Percentiles rank a stretch among this genome's conserved stretches.
phyloP scores from a whole-genome alignment of 2,329 filamentous ascomycete species.

The Nemania sp. region DNA sequence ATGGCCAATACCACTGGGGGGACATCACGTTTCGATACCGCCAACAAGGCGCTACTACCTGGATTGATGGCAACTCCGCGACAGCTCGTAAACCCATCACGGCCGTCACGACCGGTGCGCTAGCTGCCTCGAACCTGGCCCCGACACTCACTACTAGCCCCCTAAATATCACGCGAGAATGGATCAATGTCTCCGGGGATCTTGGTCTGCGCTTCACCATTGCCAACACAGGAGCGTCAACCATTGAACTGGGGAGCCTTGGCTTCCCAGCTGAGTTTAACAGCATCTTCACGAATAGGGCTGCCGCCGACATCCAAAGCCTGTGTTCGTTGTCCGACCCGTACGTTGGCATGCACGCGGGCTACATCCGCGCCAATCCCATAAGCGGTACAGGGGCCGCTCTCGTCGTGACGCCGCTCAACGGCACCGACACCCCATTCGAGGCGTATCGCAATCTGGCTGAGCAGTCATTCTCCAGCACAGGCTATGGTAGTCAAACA shows the following conservation, averaged over 20 bases:
- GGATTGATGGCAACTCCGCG: constrained; percentile 63
- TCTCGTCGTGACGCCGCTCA: constrained; percentile 66
- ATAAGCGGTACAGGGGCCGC: constrained; percentile 64
- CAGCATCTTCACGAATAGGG: constrained; percentile 68
- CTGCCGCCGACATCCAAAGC: constrained; percentile 60
- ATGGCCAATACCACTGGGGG: constrained; percentile 69
- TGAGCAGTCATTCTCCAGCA: constrained; percentile 57
- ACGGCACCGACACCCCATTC: constrained; percentile 58
- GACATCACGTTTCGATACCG: constrained; percentile 69
- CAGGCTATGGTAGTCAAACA: constrained; percentile 63
- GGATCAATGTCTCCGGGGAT: constrained; percentile 62
- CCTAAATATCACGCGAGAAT: constrained; percentile 63
- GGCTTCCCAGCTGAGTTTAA: constrained; percentile 72
- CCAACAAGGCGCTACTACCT: constrained; percentile 52
- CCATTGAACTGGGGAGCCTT: constrained; percentile 66
- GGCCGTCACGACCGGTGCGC: constrained; percentile 42
- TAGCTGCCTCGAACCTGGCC: constrained; percentile 57
- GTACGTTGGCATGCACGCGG: constrained; percentile 70
- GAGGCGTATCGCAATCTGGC: constrained; percentile 67
- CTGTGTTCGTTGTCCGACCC: constrained; percentile 69
- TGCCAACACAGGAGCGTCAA: constrained; percentile 55
- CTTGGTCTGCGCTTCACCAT: constrained; percentile 65
- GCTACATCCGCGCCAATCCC: constrained; percentile 66
- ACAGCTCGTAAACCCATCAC: constrained; percentile 54
- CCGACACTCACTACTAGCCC: constrained; percentile 57